Base-by-base conservation (phyloP, 345 rosid genomes). In the Brassica carinata region DNA sequence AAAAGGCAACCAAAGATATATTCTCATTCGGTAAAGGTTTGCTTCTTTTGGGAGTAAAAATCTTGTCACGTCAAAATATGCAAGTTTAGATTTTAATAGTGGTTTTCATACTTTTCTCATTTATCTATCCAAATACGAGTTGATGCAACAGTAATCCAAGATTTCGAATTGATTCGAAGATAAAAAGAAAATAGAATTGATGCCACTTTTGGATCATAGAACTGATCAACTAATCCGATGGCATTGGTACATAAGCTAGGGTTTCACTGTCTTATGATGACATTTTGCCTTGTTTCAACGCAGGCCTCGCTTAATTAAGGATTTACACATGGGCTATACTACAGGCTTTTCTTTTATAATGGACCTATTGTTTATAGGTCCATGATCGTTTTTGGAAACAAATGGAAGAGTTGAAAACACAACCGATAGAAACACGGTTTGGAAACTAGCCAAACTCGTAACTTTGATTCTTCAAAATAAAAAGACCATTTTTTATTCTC, bases 81-180 rank as follows among this genome's bases (percentile, higher is more conserved):
- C 31, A 53, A 51, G 36, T 36, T 55, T 34, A 14, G 55, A 34
- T 14, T 75, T 55, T 64, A 48, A 48, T 17, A 64, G 45, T 45
- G 70, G 5, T 51, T 74, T 62, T 17, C 48, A 48, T 64, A 74
- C 11, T 48, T 13, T 23, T 48, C 55, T 75, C 34, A 48, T 67
- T 45, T 45, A 10, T 29, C 13, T 64, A 48, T 30, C 64, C 5
- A 65, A 75, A 3, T 33, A 74, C 8, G 18, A 4, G 13, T 48
- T n/a, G 19, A 53, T 72, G 19, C 33, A 11, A 64, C 34, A 64
- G 36, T 40, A 40, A 40, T 66, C 15, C 27, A 75, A 53, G 53
- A 75, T 75, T 34, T 65, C n/a, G n/a, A 64, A 31, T 53, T 66
- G 36, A 53, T 75, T 19, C 27, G 53, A 53, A 62, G 43, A 63